phyloP scores from a whole-genome alignment of 345 rosid species.

The Nephelium lappaceum region DNA sequence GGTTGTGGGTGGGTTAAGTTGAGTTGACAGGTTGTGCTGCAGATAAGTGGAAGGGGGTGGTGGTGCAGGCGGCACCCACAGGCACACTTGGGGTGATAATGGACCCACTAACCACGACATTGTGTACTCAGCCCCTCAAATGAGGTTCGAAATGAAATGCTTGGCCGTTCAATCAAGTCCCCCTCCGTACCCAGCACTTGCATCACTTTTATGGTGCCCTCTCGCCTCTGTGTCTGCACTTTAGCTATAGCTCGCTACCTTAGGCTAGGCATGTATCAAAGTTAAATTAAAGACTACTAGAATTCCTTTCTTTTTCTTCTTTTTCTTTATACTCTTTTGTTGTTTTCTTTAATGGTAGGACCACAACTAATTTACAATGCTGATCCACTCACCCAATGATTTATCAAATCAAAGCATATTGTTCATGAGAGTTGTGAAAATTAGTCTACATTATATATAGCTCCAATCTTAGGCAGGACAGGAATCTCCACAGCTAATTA shows the following conservation, averaged over 20 bases:
- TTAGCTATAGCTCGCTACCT: conserved; percentile 16
- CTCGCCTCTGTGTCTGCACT: conserved; percentile 27
- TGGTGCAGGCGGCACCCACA: too few relatives aligned
- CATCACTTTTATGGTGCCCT: conserved; percentile 30
- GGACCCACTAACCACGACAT: conserved; percentile 29
- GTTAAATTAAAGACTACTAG: background rate
- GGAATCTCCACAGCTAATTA: conserved; percentile 12
- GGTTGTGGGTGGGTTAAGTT: background rate
- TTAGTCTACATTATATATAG: background rate
- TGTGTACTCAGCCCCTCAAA: background rate
- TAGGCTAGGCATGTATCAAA: conserved; percentile 19
- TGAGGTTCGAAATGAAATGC: conserved; percentile 20
- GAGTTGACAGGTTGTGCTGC: conserved; percentile 32
- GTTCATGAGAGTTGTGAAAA: background rate
- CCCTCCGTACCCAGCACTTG: conserved; percentile 39
- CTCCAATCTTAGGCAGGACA: conserved; percentile 10
- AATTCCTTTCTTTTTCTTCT: background rate
- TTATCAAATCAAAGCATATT: conserved; percentile 35
- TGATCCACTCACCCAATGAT: conserved; percentile 23
- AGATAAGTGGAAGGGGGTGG: conserved; percentile 19
- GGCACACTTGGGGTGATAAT: background rate
- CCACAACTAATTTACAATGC: conserved; percentile 19
- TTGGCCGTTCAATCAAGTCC: conserved; percentile 40
- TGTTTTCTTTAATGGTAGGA: conserved; percentile 33
- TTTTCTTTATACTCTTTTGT: conserved; percentile 15